Percentiles rank a stretch among this genome's conserved stretches.
Conservation (phyloP, 2,329 filamentous ascomycete genomes). For the Aspergillus pseudotamarii region DNA sequence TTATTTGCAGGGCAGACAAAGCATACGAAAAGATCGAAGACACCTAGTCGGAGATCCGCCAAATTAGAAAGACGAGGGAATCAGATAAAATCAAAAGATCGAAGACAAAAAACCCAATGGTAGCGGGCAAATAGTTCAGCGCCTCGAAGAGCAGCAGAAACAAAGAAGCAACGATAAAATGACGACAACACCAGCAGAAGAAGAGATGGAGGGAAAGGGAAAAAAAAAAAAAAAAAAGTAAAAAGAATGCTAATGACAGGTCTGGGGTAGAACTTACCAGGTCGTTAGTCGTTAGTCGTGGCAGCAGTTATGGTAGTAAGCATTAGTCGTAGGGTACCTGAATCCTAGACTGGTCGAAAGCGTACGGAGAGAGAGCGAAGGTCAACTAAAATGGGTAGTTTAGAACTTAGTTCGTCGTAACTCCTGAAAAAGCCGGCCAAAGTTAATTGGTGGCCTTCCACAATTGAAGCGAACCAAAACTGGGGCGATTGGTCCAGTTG, state of each 20-base stretch:
- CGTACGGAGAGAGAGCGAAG: background rate
- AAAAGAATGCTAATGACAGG: slow-evolving; percentile 17
- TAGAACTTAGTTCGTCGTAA: background rate
- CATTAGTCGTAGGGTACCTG: slow-evolving; percentile 4
- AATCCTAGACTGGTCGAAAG: slow-evolving; percentile 8
- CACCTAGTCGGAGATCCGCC: slow-evolving; percentile 4
- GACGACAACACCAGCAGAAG: slow-evolving; percentile 1
- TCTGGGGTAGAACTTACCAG: slow-evolving; percentile 14
- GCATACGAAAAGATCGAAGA: slow-evolving; percentile 5
- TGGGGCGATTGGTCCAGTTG: slow-evolving; percentile 14
- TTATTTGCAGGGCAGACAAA: slow-evolving; percentile 8
- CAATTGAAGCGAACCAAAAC: slow-evolving; percentile 18
- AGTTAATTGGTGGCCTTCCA: slow-evolving; percentile 23
- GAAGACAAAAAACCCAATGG: slow-evolving; percentile 4
- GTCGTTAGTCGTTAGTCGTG: slow-evolving; percentile 5
- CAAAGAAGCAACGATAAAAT: slow-evolving; percentile 2
- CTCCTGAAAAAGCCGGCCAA: slow-evolving; percentile 5
- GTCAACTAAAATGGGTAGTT: slow-evolving; percentile 4
- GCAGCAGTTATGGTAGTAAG: background rate
- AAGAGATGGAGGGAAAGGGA: slow-evolving; percentile 6
- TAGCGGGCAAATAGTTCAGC: slow-evolving; percentile 1
- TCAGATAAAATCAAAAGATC: slow-evolving; percentile 6
- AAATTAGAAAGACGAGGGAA: slow-evolving; percentile 6
- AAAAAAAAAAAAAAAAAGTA: slow-evolving; percentile 1
- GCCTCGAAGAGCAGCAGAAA: slow-evolving; percentile 1